phyloP scores from a whole-genome alignment of 139 green algal genomes.

The Picochlorum costavermella region DNA sequence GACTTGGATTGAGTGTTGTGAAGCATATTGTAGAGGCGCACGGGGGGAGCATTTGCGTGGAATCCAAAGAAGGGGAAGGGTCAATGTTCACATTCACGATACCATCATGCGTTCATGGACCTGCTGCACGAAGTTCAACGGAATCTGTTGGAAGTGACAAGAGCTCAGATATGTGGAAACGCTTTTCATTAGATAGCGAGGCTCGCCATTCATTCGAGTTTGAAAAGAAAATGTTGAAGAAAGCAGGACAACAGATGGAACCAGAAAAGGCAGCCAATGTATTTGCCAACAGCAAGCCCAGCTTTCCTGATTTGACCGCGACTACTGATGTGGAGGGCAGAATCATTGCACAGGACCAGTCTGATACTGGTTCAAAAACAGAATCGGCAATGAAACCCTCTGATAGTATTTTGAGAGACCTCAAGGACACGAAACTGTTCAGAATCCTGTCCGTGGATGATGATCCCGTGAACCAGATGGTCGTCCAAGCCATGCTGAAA shows the following conservation, averaged over 20 bases:
- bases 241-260: constrained; percentile 27
- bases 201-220: constrained; percentile 1
- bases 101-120: not conserved
- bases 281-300: constrained; percentile 2
- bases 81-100: constrained; percentile 52
- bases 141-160: not conserved
- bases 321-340: not conserved
- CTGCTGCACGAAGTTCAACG: not conserved
- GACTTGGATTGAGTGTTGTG: constrained; percentile 53
- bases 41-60: constrained; percentile 37
- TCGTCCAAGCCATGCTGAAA: constrained; percentile 50
- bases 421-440: not conserved
- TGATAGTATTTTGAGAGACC: not conserved
- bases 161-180: constrained; percentile 22
- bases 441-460: constrained; percentile 54
- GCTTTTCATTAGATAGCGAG: constrained; percentile 14
- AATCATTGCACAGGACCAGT: not conserved
- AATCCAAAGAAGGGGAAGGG: constrained; percentile 26
- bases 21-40: constrained; percentile 61
- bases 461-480: constrained; percentile 57
- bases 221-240: constrained; percentile 16
- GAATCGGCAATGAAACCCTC: not conserved
- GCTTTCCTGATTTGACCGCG: not conserved
- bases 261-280: constrained; percentile 11
- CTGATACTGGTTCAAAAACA: not conserved